Evolutionary conservation across 23 red algal genomes (phyloP).

Genomic region (Gracilaria caudata): DNA sequence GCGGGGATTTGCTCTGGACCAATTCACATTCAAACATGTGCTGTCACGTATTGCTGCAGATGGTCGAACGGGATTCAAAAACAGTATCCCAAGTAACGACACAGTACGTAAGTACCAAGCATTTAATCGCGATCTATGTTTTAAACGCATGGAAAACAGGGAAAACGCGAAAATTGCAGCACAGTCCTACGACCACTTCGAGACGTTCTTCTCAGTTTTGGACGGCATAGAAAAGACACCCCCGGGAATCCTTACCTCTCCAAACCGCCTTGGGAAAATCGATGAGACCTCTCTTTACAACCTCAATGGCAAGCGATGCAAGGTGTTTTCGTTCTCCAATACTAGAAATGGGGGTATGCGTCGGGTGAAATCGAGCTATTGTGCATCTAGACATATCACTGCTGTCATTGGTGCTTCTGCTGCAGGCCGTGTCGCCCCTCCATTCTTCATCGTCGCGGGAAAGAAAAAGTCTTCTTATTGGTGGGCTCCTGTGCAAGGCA

Average conservation of each 20-base stretch:
- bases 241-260: background rate
- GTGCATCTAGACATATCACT: conserved; percentile 15
- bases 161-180: conserved; percentile 1
- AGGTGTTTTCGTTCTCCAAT: background rate
- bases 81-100: conserved; percentile 1
- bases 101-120: conserved; percentile 3
- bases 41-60: background rate
- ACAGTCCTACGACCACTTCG: background rate
- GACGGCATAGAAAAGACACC: background rate
- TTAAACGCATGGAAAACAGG: conserved; percentile 1
- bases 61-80: background rate
- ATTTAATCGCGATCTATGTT: conserved; percentile 7
- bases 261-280: conserved; percentile 34
- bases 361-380: background rate
- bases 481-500: background rate
- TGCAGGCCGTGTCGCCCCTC: conserved; percentile 7
- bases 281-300: conserved; percentile 31
- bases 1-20: background rate
- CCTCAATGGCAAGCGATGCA: background rate
- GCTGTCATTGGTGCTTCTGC: conserved; percentile 32
- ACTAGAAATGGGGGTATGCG: conserved; percentile 9
- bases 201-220: conserved; percentile 37
- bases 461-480: conserved; percentile 7
- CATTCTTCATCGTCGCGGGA: conserved; percentile 39
- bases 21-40: background rate